A percentile compares a stretch with the other conserved stretches of the same genome.
Evolutionary conservation across 768 basidiomycete genomes (phyloP).

Genomic region (Neoboletus subvelutipes): DNA sequence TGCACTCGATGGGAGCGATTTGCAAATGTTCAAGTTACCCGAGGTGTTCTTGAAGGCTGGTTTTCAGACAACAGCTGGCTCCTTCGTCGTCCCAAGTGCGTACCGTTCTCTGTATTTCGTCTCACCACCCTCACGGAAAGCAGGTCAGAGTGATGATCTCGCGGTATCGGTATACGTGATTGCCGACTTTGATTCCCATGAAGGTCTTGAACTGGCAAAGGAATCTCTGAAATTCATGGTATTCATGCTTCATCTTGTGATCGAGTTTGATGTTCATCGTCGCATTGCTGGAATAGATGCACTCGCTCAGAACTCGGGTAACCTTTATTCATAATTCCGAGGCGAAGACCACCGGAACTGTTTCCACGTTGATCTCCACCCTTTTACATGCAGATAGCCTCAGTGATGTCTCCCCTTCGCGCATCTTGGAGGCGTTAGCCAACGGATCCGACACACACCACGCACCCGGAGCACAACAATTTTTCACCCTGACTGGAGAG

Average conservation of each 20-base stretch:
- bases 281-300: slow-evolving; percentile 34
- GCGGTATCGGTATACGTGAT: slow-evolving; percentile 62
- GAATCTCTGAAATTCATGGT: slow-evolving; percentile 70
- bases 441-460: slow-evolving; percentile 8
- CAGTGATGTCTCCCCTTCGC: slow-evolving; percentile 22
- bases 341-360: slow-evolving; percentile 7
- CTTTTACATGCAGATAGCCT: slow-evolving; percentile 46
- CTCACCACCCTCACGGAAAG: slow-evolving; percentile 6
- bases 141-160: slow-evolving; percentile 18
- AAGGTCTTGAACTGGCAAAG: slow-evolving; percentile 56
- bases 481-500: slow-evolving; percentile 32
- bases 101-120: background rate
- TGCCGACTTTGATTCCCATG: slow-evolving; percentile 70
- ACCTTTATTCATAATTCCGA: slow-evolving; percentile 76
- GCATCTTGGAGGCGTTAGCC: slow-evolving; percentile 16
- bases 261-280: background rate
- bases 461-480: slow-evolving; percentile 35
- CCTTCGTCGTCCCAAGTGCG: slow-evolving; percentile 69
- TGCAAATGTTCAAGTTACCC: slow-evolving; percentile 30
- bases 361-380: slow-evolving; percentile 50
- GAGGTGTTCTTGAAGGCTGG: slow-evolving; percentile 34
- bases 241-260: slow-evolving; percentile 17
- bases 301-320: slow-evolving; percentile 53
- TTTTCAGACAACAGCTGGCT: slow-evolving; percentile 39
- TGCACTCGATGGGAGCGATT: background rate